Percentiles rank a stretch among this genome's conserved stretches.
phyloP scores from a whole-genome alignment of 2,329 filamentous ascomycete genomes.

The Colletotrichum spinosum region DNA sequence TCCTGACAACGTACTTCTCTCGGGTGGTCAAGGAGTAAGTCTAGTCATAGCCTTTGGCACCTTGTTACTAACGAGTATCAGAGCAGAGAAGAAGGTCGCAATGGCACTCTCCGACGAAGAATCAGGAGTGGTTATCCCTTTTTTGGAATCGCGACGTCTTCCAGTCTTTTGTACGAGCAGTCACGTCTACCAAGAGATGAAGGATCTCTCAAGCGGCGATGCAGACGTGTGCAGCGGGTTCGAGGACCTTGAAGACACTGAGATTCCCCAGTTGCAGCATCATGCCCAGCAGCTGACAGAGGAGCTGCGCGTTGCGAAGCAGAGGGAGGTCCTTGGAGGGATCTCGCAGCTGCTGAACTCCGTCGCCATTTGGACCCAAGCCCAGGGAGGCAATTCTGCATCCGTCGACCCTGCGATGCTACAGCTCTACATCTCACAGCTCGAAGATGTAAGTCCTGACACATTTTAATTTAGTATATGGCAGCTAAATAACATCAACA shows the following conservation, averaged over 20 bases:
- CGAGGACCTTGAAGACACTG: slow-evolving; percentile 63
- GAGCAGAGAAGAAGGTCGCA: too few species aligned
- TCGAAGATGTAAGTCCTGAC: slow-evolving; percentile 1
- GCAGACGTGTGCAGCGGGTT: slow-evolving; percentile 63
- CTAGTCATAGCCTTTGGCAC: too few species aligned
- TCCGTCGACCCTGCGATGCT: not conserved
- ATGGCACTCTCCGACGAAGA: not conserved
- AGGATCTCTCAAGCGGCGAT: slow-evolving; percentile 49
- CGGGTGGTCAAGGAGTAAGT: not conserved
- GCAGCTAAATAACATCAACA: too few species aligned
- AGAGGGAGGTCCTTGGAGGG: slow-evolving; percentile 1
- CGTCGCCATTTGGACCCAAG: slow-evolving; percentile 16
- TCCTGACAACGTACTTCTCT: too few species aligned
- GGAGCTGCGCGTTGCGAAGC: slow-evolving; percentile 16
- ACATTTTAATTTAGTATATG: too few species aligned
- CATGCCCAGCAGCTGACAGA: slow-evolving; percentile 50
- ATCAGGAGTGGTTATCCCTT: too few species aligned
- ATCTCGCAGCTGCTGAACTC: slow-evolving; percentile 16
- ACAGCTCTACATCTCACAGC: not conserved
- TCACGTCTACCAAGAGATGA: slow-evolving; percentile 71
- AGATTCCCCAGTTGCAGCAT: slow-evolving; percentile 67
- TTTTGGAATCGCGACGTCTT: slow-evolving; percentile 60
- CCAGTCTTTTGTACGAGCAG: slow-evolving; percentile 76
- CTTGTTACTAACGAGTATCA: too few species aligned
- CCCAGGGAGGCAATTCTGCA: too few species aligned